Evolutionary conservation across 2,329 filamentous ascomycete genomes (phyloP).

Genomic region (Neophaeococcomyces mojaviensis): DNA sequence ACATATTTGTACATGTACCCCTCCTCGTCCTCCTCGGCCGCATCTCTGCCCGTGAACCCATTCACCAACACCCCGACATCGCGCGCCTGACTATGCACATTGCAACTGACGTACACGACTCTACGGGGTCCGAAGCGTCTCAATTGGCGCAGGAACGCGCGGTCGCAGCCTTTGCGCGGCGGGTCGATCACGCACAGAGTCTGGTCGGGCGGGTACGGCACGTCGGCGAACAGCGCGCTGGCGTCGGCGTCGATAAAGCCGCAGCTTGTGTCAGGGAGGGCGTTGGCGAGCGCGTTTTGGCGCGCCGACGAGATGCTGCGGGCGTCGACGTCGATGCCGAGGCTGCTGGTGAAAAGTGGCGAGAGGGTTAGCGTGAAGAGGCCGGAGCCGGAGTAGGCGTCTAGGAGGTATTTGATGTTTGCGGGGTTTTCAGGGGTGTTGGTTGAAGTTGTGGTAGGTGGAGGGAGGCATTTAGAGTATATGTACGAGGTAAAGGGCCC

Average conservation of each 20-base stretch:
- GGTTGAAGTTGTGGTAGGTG: slow-evolving; percentile 21
- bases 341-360: slow-evolving; percentile 66
- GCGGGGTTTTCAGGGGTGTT: slow-evolving; percentile 22
- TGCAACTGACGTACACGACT: slow-evolving; percentile 92
- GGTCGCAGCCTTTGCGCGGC: slow-evolving; percentile 90
- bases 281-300: slow-evolving; percentile 70
- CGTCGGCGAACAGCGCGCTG: slow-evolving; percentile 67
- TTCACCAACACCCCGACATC: slow-evolving; percentile 83
- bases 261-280: slow-evolving; percentile 59
- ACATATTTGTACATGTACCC: slow-evolving; percentile 52
- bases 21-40: slow-evolving; percentile 24
- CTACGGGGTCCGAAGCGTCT: slow-evolving; percentile 67
- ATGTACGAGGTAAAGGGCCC: slow-evolving; percentile 80
- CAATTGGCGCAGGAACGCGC: slow-evolving; percentile 73
- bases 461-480: slow-evolving; percentile 65
- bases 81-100: slow-evolving; percentile 93
- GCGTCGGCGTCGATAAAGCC: slow-evolving; percentile 88
- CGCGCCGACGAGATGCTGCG: slow-evolving; percentile 72
- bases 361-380: slow-evolving; percentile 95
- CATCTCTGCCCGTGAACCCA: slow-evolving; percentile 44
- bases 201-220: slow-evolving; percentile 67
- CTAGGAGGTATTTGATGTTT: slow-evolving; percentile 77
- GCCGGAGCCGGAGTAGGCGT: slow-evolving; percentile 94
- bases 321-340: slow-evolving; percentile 83
- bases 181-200: slow-evolving; percentile 94